These are phyloP conservation scores for Cymbopogon citratus DNA, from an alignment of 176 grass and related monocot species.

Conservation along the genomic window DNA sequence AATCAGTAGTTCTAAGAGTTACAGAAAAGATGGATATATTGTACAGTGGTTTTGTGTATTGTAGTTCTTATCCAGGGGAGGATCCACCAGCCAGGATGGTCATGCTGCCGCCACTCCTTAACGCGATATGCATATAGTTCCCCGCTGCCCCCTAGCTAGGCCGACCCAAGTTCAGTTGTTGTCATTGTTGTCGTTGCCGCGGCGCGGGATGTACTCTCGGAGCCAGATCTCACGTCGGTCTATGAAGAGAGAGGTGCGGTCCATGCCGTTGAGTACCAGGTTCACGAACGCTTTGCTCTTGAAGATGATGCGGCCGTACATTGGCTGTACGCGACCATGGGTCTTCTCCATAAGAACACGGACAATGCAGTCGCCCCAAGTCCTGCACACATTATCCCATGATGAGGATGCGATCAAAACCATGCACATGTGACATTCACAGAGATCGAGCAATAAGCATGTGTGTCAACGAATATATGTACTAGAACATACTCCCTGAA, in stretches of 20 bases:
- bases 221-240: constrained; percentile 23
- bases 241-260: constrained; percentile 1
- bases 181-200: background rate
- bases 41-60: background rate
- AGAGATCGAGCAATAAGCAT: background rate
- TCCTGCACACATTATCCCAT: constrained; percentile 5
- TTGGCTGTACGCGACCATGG: background rate
- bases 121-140: too few species aligned
- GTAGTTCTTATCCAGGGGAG: too few species aligned
- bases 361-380: constrained; percentile 39
- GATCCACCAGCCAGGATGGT: too few species aligned
- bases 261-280: constrained; percentile 26
- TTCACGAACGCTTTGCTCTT: constrained; percentile 12
- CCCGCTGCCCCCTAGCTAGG: background rate
- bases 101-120: too few species aligned
- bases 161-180: background rate
- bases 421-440: too few species aligned
- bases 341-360: constrained; percentile 43
- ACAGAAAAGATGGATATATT: too few species aligned
- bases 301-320: constrained; percentile 54
- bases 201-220: constrained; percentile 32
- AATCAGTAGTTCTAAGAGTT: too few species aligned
- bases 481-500: constrained; percentile 41
- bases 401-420: too few species aligned
- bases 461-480: background rate